Evolutionary conservation across 345 rosid genomes (phyloP), one percentile per base, ranked within the genome.

Genomic region (Populus ilicifolia): DNA sequence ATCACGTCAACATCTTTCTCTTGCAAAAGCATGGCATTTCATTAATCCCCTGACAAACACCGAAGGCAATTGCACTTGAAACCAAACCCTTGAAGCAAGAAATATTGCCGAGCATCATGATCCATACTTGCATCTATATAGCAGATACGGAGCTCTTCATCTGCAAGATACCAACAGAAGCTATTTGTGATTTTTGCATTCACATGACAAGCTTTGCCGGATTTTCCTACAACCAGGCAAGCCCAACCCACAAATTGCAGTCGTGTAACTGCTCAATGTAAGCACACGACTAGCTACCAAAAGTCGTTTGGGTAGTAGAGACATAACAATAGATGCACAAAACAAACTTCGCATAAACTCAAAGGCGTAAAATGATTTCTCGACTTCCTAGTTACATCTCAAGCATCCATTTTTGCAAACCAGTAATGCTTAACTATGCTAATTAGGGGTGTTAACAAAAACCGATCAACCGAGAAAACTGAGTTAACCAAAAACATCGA

Each of bases 91-190:
- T 88, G 83, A 30, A 85, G 83, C 76, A 92, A 84, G 48, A 92
- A 21, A 61, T 81, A 77, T 75, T 89, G 92, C 18, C 94, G 81
- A 43, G 93, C 96, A 75, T 89, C 85, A 65, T 43, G 85, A 81
- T 87, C 88, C 93, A 94, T 85, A 79, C 98, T 91, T 44, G 92
- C 89, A 80, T 93, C 97, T 67, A 91, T 91, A 70, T 91, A 94
- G 82, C 97, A 88, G 56, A 91, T 93, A 41, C 91, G 86, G 46
- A 94, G 94, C 87, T 93, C 97, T 87, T 94, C 97, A 41, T 89
- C 98, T 94, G 84, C 84, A 84, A 80, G 65, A 80, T 73, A 71
- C 13, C 68, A 68, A 1, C 61, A 23, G 18, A 12, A 18, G n/a
- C 2, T 43, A 18, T 21, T 4, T 2, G 29, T 52, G 8, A n/a